Evolutionary conservation across 805 yeast genomes (phyloP), one percentile per base, ranked within the genome.

Genomic region (Komagataella kurtzmanii): DNA sequence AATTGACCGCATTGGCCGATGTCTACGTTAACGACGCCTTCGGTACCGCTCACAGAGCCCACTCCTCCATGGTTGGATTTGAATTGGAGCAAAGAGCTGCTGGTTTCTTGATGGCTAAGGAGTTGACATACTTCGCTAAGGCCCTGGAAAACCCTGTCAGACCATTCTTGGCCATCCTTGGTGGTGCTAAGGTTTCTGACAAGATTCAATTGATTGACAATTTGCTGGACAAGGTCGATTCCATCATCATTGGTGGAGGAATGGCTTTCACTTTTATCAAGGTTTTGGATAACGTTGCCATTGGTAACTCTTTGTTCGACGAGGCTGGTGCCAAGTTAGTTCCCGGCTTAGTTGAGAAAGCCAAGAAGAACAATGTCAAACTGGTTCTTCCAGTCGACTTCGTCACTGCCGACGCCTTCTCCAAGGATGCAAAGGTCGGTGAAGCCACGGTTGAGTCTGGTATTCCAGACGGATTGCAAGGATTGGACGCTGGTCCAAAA

Each of bases 41-140:
- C 66, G 99, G 99, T 71, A 93, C 99, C 57, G 97, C 98, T 53
- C 99, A 93, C 85, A 88, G 99, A 80, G 99, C 99, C 57, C 99
- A 93, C 79, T 89, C 97, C 52, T 93, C 99, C 49, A 91, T 93
- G 90, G 99, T 93, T 65, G 99, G 99, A 67, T 79, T 93, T 63
- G 90, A 91, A 62, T 80, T 88, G 64, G 90, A 95, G 58, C 90
- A 88, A 76, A 86, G 93, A 75, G 99, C 98, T 64, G 85, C 97
- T 59, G 99, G 99, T 72, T 95, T 91, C 96, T 77, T 93, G 65
- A 85, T 93, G 87, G 84, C 90, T 69, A 93, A 93, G 81, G 99
- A 93, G 77, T 84, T 93, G 71, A 83, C 83, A 68, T 93, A 86
- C 83, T 93, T 93, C 70, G 95, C 97, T 64, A 91, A 90, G 81